Conservation (phyloP, 768 basidiomycete species). For the Cubamyces sp. region DNA sequence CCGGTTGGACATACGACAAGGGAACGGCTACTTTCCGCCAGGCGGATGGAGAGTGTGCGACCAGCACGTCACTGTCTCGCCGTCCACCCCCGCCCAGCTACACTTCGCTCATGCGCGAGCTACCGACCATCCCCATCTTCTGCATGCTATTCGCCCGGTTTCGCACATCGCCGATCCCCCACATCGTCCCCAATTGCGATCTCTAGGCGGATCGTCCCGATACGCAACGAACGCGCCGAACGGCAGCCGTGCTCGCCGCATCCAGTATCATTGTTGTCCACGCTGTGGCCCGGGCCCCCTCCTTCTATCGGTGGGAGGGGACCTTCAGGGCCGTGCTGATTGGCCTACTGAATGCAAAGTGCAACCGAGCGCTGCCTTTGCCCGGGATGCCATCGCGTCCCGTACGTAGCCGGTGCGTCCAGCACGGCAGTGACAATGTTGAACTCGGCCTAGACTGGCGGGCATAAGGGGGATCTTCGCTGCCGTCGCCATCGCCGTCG, state of each 20-base stretch:
- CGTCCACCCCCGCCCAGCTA: background rate
- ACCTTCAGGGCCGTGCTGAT: conserved; percentile 22
- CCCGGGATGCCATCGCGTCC: background rate
- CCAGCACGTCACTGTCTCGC: background rate
- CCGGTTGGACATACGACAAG: background rate
- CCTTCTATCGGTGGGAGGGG: conserved; percentile 15
- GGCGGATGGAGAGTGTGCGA: background rate
- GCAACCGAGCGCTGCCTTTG: background rate
- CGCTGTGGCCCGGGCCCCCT: conserved; percentile 5
- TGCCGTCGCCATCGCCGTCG: background rate
- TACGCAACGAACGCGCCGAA: conserved; percentile 5
- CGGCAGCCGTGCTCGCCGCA: conserved; percentile 6
- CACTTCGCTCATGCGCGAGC: conserved; percentile 2
- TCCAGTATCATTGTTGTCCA: conserved; percentile 9
- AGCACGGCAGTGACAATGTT: background rate
- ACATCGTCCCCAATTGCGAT: conserved; percentile 8
- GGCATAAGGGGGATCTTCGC: conserved; percentile 10
- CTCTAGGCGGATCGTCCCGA: conserved; percentile 15
- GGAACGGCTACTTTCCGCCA: background rate
- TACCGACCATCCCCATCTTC: background rate
- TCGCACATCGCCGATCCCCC: conserved; percentile 20
- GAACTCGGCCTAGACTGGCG: background rate
- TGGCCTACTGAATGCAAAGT: conserved; percentile 11
- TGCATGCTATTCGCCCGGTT: background rate
- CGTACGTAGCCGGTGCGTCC: background rate